Conservation (phyloP, 805 yeast genomes). For the Ogataea nonfermentans region DNA sequence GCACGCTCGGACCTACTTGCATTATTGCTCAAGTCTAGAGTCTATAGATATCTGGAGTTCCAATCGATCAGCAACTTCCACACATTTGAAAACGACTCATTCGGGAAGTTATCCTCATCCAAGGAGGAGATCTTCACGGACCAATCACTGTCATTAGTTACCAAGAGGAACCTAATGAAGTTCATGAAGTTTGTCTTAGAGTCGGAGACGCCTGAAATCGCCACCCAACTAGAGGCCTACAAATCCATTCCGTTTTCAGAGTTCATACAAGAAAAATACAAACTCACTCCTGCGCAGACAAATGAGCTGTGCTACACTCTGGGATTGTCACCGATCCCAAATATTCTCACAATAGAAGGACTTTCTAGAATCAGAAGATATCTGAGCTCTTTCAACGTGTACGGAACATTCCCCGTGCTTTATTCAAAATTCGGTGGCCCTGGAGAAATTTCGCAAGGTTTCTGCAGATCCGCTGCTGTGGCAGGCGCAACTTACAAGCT, state of each 20-base stretch:
- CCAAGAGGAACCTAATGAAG: conserved; percentile 86
- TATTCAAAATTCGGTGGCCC: conserved; percentile 93
- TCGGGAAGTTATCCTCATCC: conserved; percentile 80
- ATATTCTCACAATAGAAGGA: conserved; percentile 70
- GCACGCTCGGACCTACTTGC: conserved; percentile 86
- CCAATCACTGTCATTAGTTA: conserved; percentile 66
- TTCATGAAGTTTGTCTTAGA: conserved; percentile 82
- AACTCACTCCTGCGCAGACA: conserved; percentile 69
- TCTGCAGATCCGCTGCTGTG: conserved; percentile 96
- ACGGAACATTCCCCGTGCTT: conserved; percentile 92
- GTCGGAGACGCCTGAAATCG: conserved; percentile 55
- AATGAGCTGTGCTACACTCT: conserved; percentile 83
- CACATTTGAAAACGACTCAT: conserved; percentile 88
- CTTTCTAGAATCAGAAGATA: conserved; percentile 80
- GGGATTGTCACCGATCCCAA: conserved; percentile 67
- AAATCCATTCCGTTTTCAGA: conserved; percentile 53
- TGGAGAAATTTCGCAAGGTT: conserved; percentile 94
- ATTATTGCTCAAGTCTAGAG: conserved; percentile 77
- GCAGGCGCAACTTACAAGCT: conserved; percentile 94
- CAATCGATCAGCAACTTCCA: conserved; percentile 87
- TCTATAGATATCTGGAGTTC: conserved; percentile 88
- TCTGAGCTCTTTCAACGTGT: conserved; percentile 80
- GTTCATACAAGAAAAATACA: conserved; percentile 65
- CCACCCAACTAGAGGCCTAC: conserved; percentile 47
- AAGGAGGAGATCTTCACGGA: conserved; percentile 94